Evolutionary conservation across 352 stramenopile species (phyloP), one percentile per base, ranked within the genome.

Genomic region (Phytophthora pinifolia): DNA sequence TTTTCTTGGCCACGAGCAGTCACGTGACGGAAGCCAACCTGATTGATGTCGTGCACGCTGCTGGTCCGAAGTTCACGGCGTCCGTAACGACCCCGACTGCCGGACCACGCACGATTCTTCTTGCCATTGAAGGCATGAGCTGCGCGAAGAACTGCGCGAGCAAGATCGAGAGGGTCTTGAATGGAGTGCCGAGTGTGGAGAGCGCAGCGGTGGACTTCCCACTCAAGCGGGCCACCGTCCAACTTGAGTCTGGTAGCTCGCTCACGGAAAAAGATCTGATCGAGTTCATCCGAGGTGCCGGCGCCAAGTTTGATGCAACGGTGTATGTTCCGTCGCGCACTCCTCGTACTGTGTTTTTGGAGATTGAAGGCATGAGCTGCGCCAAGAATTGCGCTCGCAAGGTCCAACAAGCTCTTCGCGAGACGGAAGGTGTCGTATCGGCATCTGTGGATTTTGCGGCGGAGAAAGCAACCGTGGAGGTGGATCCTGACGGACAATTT

Each of bases 61-160:
- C 65, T 0, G 77, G 64, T 5, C 41, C 77, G 32, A 91, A 92
- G 59, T 93, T 92, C 42, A 72, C 64, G 6, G 83, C 83, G 18
- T 75, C 61, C 9, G 41, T 87, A 2, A 70, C 68, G 13, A 65
- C 70, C 3, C 76, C 79, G 17, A 62, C 62, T 12, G 52, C 43
- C 2, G 65, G 71, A 15, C 70, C 77, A 13, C 78, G 74, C 15
- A 82, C 67, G 4, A 69, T 93, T 39, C 36, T 76, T 14, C 56
- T 96, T 10, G 49, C 74, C 15, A 59, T 96, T 13, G 67, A 76
- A 4, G 86, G 84, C 15, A 93, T 96, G 86, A 89, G 73, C 39
- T 92, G 83, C 46, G 77, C 76, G 13, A 91, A 89, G 50, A 91
- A 90, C 35, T 93, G 86, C 22, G 84, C 80, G 14, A 67, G 60